Base-by-base conservation (phyloP, 257 asterid species). In the Rehmannia glutinosa region DNA sequence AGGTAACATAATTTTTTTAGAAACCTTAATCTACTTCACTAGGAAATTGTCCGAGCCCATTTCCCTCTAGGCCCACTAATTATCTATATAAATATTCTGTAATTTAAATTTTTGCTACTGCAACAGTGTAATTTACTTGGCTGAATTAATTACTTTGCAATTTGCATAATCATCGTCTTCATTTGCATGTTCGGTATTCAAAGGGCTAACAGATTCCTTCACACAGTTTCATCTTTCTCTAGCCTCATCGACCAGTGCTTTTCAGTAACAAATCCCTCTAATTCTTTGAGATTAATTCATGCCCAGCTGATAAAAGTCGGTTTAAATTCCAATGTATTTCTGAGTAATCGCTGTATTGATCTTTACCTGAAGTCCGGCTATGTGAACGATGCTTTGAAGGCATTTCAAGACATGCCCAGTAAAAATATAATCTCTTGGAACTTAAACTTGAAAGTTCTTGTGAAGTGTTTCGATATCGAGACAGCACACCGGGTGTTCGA, bases 371-470 rank as follows among this genome's bases (percentile, higher is more conserved):
- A 76, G 64, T 69, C 66, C 47, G 88, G 88, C 17, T 73, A 46
- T 5, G 56, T 25, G 5, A 50, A 56, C 27, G 88, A 84, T 71
- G 82, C 95, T 68, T 20, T 86, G 72, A 77, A 64, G 60, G 25
- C 68, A 0, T 88, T 88, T 63, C 68, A 81, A 39, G 95, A 82
- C 3, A 73, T 84, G 11, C 61, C 76, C 7, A n/a, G 32, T 10
- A 81, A 76, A 68, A 86, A 88, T 70, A 24, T 75, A 3, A 64
- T 77, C 49, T 88, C 96, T 3, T 88, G 96, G 96, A 88, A 86
- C 58, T 54, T 88, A 17, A 77, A 80, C 73, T 47, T 88, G 77
- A 81, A 73, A 4, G 25, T 70, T 6, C 15, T 28, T 5, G 71
- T 66, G 0, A 72, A 78, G 54, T 59, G 68, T 24, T 77, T 62